phyloP scores from a whole-genome alignment of 2,329 filamentous ascomycete species.

The Didymella pomorum region DNA sequence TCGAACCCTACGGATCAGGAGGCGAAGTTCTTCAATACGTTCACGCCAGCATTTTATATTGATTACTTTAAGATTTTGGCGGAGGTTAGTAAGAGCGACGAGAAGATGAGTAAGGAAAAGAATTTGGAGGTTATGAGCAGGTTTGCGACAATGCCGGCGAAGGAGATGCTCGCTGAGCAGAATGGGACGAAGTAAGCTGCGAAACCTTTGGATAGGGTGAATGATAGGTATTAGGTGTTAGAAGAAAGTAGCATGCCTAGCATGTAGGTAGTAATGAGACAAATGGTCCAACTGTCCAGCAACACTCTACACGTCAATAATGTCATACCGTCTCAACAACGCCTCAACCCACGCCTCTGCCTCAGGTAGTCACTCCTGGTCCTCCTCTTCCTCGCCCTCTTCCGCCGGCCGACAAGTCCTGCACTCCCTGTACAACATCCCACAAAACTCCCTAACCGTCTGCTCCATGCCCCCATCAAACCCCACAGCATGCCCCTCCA shows the following conservation, averaged over 20 bases:
- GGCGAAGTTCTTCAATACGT: conserved; percentile 65
- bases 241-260: background rate
- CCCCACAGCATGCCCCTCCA: conserved; percentile 37
- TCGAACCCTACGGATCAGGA: conserved; percentile 63
- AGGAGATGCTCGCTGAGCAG: conserved; percentile 47
- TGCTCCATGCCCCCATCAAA: conserved; percentile 30
- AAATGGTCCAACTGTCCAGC: conserved; percentile 3
- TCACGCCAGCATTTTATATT: conserved; percentile 65
- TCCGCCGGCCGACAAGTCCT: conserved; percentile 29
- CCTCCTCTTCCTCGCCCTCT: conserved; percentile 27
- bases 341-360: conserved; percentile 1
- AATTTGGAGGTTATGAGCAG: conserved; percentile 59
- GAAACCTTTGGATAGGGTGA: no score
- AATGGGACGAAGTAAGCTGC: conserved; percentile 16
- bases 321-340: conserved; percentile 8
- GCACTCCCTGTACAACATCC: conserved; percentile 41
- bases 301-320: conserved; percentile 4
- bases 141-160: conserved; percentile 60
- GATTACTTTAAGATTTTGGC: conserved; percentile 65
- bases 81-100: conserved; percentile 55
- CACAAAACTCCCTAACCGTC: conserved; percentile 44
- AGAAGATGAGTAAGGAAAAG: conserved; percentile 58
- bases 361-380: conserved; percentile 5
- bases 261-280: background rate
- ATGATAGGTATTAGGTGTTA: conserved; percentile 3